Evolutionary conservation across 495 filamentous ascomycete genomes (phyloP).

Genomic region (Geopyxis carbonaria): DNA sequence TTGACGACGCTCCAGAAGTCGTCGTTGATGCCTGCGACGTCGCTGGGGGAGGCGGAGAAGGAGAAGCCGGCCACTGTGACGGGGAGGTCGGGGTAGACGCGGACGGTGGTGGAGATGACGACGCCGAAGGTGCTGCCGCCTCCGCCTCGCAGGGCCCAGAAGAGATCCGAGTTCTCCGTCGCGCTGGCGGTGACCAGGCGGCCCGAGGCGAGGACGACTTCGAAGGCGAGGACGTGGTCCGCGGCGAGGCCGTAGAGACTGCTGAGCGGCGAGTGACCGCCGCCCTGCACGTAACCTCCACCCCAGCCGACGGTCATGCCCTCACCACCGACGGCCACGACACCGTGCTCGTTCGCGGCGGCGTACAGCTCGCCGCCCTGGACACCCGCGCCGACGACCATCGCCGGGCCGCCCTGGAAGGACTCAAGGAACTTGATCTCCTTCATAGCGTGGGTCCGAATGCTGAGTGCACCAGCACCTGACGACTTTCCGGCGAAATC

Average conservation of each 20-base stretch:
- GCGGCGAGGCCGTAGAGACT: slow-evolving; percentile 38
- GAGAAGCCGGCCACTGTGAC: slow-evolving; percentile 29
- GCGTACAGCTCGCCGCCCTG: slow-evolving; percentile 36
- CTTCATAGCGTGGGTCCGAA: slow-evolving; percentile 49
- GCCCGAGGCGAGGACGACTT: slow-evolving; percentile 42
- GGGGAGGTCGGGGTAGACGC: slow-evolving; percentile 29
- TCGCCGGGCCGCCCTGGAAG: slow-evolving; percentile 28
- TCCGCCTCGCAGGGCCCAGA: slow-evolving; percentile 45
- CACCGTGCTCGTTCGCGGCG: slow-evolving; percentile 29
- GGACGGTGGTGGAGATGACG: slow-evolving; percentile 34
- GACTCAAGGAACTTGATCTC: slow-evolving; percentile 19
- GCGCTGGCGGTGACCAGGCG: slow-evolving; percentile 35
- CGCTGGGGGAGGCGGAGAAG: slow-evolving; percentile 26
- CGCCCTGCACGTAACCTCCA: slow-evolving; percentile 38
- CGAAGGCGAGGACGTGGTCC: slow-evolving; percentile 36
- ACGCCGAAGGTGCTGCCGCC: slow-evolving; percentile 39
- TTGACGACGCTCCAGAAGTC: slow-evolving; percentile 35
- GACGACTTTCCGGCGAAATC: slow-evolving; percentile 41
- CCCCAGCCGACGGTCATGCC: slow-evolving; percentile 33
- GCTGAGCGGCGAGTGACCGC: slow-evolving; percentile 41
- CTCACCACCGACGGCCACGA: slow-evolving; percentile 36
- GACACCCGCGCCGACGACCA: slow-evolving; percentile 41
- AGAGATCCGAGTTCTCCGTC: slow-evolving; percentile 38
- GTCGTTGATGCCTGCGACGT: slow-evolving; percentile 8
- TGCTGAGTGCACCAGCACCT: slow-evolving; percentile 35